A percentile compares a stretch with the other conserved stretches of the same genome.
These are phyloP conservation scores for Colletotrichum acutatum DNA, from an alignment of 2,329 filamentous ascomycete genomes.

Conservation along the genomic window DNA sequence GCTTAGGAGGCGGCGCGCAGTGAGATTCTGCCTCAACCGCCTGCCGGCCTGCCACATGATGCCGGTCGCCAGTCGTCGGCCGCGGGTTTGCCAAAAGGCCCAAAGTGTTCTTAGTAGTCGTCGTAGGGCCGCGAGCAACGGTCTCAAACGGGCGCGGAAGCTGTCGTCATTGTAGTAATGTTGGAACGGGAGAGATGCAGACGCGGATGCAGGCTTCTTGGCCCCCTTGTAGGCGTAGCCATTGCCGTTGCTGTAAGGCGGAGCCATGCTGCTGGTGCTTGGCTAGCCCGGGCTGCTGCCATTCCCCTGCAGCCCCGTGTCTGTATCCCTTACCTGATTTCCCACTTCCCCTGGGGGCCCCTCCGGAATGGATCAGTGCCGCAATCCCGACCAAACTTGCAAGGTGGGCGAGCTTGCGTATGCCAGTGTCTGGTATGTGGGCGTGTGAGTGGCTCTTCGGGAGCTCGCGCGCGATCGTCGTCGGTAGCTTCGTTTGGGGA, in stretches of 20 bases:
- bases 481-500: constrained; percentile 9
- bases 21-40: constrained; percentile 58
- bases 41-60: constrained; percentile 25
- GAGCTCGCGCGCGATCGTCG: constrained; percentile 28
- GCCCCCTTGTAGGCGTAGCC: constrained; percentile 36
- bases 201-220: constrained; percentile 12
- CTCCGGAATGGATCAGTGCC: constrained; percentile 26
- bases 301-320: constrained; percentile 38
- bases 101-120: constrained; percentile 21
- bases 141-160: constrained; percentile 35
- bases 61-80: constrained; percentile 21
- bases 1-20: constrained; percentile 63
- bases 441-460: constrained; percentile 4
- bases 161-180: constrained; percentile 37
- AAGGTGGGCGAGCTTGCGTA: constrained; percentile 23
- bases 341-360: not conserved
- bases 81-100: constrained; percentile 31
- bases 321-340: constrained; percentile 23
- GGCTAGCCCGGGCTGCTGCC: constrained; percentile 38
- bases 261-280: constrained; percentile 42
- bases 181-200: constrained; percentile 17
- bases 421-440: constrained; percentile 2
- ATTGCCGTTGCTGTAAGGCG: constrained; percentile 51
- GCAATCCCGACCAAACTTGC: not conserved
- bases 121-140: constrained; percentile 6